Evolutionary conservation across 805 yeast genomes (phyloP).

Genomic region (Wickerhamiella shivajii): DNA sequence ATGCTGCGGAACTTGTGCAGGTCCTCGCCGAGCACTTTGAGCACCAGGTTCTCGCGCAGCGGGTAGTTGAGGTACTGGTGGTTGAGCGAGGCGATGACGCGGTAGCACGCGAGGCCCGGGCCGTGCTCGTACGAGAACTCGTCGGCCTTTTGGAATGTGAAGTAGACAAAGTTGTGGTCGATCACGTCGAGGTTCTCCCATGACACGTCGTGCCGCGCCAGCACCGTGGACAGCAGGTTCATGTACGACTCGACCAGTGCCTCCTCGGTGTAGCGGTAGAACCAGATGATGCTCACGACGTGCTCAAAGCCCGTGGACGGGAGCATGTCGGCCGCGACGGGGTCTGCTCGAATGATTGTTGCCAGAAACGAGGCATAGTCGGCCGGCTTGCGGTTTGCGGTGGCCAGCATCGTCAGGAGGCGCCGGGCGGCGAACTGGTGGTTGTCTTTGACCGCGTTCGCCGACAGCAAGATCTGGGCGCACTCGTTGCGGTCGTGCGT

Average conservation of each 20-base stretch:
- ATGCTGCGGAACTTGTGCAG: constrained; percentile 36
- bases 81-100: constrained; percentile 57
- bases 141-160: constrained; percentile 1
- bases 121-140: background rate
- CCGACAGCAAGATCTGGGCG: constrained; percentile 8
- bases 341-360: constrained; percentile 3
- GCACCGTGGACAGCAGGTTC: constrained; percentile 31
- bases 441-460: constrained; percentile 3
- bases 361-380: constrained; percentile 5
- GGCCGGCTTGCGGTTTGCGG: background rate
- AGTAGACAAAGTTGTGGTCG: constrained; percentile 28
- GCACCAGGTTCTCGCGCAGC: constrained; percentile 33
- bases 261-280: constrained; percentile 25
- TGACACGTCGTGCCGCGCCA: constrained; percentile 1
- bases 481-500: constrained; percentile 1
- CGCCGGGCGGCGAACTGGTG: constrained; percentile 4
- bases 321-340: background rate
- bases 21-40: constrained; percentile 37
- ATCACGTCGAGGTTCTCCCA: constrained; percentile 19
- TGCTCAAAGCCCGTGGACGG: constrained; percentile 4
- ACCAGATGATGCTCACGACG: constrained; percentile 30
- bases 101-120: constrained; percentile 37
- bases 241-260: constrained; percentile 32
- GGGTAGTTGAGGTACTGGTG: constrained; percentile 42
- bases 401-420: constrained; percentile 5